A percentile compares a stretch with the other conserved stretches of the same genome.
These are phyloP conservation scores for Cucurbita pepo DNA, from an alignment of 306 rosid genomes.

Conservation along the genomic window DNA sequence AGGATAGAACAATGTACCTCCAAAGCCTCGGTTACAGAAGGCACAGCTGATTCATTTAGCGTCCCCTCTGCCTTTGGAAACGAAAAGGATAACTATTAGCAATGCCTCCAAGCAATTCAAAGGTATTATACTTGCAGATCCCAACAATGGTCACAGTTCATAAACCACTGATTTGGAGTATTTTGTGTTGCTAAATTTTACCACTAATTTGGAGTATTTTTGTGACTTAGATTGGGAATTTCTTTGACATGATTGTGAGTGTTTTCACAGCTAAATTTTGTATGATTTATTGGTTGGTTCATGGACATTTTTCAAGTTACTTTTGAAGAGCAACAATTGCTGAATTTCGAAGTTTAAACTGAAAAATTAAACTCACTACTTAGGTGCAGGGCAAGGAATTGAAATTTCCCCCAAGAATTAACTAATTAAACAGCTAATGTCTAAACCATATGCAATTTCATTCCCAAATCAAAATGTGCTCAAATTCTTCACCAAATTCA, in stretches of 20 bases:
- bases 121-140: not conserved
- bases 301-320: not conserved
- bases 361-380: not conserved
- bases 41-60: constrained; percentile 47
- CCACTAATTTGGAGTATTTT: not conserved
- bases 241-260: not conserved
- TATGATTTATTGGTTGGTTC: too few relatives aligned
- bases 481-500: not conserved
- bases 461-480: not conserved
- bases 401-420: too few relatives aligned
- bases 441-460: not conserved
- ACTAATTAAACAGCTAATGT: not conserved
- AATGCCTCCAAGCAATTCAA: not conserved
- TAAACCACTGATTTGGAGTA: not conserved
- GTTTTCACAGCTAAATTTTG: not conserved
- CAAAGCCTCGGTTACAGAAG: constrained; percentile 39
- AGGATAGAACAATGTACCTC: constrained; percentile 31
- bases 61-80: constrained; percentile 73
- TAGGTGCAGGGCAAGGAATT: not conserved
- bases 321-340: not conserved
- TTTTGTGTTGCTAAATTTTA: not conserved
- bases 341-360: not conserved
- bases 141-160: not conserved
- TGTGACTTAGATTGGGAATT: not conserved
- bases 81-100: constrained; percentile 6